Conservation (phyloP, 768 basidiomycete genomes). For the Termitomyces sp. region DNA sequence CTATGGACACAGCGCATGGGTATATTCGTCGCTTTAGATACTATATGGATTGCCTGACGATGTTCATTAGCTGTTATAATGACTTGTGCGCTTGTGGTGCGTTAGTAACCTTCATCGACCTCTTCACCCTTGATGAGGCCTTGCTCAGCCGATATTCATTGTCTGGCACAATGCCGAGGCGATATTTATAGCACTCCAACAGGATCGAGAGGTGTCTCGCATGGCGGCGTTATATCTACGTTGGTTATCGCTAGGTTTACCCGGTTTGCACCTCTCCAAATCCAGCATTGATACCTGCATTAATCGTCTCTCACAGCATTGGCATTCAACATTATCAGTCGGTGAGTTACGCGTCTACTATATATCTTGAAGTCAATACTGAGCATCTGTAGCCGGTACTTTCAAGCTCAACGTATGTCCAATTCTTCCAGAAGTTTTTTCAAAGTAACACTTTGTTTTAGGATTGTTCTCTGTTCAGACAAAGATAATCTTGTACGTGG, state of each 20-base stretch:
- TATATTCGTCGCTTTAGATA: not conserved
- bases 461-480: conserved; percentile 30
- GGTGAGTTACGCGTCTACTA: not conserved
- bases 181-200: conserved; percentile 4
- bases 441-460: conserved; percentile 19
- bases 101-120: not conserved
- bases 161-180: not conserved
- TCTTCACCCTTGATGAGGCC: not conserved
- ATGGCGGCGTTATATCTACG: not conserved
- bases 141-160: not conserved
- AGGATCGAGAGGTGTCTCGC: conserved; percentile 5
- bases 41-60: not conserved
- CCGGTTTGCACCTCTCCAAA: not conserved
- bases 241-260: not conserved
- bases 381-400: conserved; percentile 1
- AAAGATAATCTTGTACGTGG: conserved; percentile 66
- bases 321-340: not conserved
- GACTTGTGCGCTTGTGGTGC: conserved; percentile 19
- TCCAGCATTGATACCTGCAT: not conserved
- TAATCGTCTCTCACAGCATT: not conserved
- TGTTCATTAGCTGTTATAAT: not conserved
- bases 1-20: conserved; percentile 60
- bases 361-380: not conserved
- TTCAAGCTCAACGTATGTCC: conserved; percentile 11
- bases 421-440: not conserved